phyloP scores from a whole-genome alignment of 2,329 filamentous ascomycete genomes.

The Plectosphaerella sp. region DNA sequence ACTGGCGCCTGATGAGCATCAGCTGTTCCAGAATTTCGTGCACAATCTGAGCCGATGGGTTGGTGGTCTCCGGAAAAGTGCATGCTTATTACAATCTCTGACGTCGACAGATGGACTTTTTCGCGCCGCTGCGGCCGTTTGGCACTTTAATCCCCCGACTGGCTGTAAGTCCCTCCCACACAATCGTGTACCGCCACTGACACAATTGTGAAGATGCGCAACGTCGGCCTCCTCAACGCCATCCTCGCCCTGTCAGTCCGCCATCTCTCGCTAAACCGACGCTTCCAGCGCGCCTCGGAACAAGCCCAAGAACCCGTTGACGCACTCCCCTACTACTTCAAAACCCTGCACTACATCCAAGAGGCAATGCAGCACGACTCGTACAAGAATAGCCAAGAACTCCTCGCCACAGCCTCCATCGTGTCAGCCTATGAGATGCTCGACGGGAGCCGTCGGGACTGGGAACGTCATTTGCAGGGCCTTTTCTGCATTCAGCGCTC shows the following conservation, averaged over 20 bases:
- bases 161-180: constrained; percentile 1
- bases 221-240: constrained; percentile 20
- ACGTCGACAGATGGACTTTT: constrained; percentile 7
- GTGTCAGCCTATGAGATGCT: constrained; percentile 67
- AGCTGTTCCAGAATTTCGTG: constrained; percentile 7
- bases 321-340: constrained; percentile 51
- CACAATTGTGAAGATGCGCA: constrained; percentile 6
- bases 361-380: constrained; percentile 53
- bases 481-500: constrained; percentile 64
- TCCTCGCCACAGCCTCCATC: constrained; percentile 54
- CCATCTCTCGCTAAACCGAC: constrained; percentile 13
- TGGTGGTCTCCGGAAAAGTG: not conserved
- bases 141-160: constrained; percentile 8
- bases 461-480: constrained; percentile 60
- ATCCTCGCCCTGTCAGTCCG: constrained; percentile 19
- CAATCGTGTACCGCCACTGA: not conserved
- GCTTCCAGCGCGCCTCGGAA: not conserved
- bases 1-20: constrained; percentile 1
- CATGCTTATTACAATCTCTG: too few relatives aligned
- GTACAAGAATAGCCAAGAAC: constrained; percentile 53
- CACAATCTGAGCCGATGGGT: constrained; percentile 8
- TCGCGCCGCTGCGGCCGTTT: constrained; percentile 5
- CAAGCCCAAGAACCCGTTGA: constrained; percentile 20
- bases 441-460: constrained; percentile 46
- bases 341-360: constrained; percentile 58